These are phyloP conservation scores for Wickerhamomyces strasburgensis DNA, from an alignment of 805 yeast genomes.

Conservation along the genomic window DNA sequence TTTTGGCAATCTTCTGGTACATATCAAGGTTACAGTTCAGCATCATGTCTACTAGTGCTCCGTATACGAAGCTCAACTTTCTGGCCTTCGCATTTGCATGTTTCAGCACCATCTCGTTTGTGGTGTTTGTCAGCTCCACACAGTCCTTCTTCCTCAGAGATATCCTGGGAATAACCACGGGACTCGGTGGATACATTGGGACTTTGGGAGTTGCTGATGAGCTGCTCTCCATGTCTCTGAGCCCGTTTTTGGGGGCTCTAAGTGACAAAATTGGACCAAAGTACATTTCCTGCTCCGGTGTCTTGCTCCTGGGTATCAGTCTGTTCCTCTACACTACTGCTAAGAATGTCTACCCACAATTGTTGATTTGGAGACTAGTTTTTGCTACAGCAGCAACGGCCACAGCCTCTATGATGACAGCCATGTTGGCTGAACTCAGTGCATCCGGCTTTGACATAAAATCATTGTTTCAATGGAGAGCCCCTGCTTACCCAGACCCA, in stretches of 20 bases:
- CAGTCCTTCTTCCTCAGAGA: slow-evolving; percentile 41
- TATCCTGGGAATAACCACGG: slow-evolving; percentile 27
- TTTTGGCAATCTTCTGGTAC: not conserved
- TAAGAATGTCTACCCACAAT: slow-evolving; percentile 40
- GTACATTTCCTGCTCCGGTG: slow-evolving; percentile 44
- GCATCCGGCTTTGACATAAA: slow-evolving; percentile 37
- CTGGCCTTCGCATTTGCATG: slow-evolving; percentile 33
- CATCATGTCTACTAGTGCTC: slow-evolving; percentile 9
- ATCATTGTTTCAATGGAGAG: slow-evolving; percentile 17
- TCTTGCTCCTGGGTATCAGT: slow-evolving; percentile 41
- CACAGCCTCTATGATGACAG: slow-evolving; percentile 55
- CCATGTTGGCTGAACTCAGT: slow-evolving; percentile 51
- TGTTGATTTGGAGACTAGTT: slow-evolving; percentile 45
- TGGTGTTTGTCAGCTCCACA: slow-evolving; percentile 38
- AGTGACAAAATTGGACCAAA: slow-evolving; percentile 62
- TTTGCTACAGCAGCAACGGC: slow-evolving; percentile 59
- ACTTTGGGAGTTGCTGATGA: slow-evolving; percentile 56
- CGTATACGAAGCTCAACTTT: slow-evolving; percentile 25
- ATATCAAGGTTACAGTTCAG: no score
- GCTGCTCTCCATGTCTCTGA: slow-evolving; percentile 42
- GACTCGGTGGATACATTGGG: slow-evolving; percentile 43
- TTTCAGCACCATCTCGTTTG: slow-evolving; percentile 35
- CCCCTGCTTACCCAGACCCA: not conserved
- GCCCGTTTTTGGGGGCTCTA: slow-evolving; percentile 61
- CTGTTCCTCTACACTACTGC: slow-evolving; percentile 47